These are phyloP conservation scores for Fusarium aywerte DNA, from an alignment of 2,329 filamentous ascomycete genomes.

Conservation along the genomic window DNA sequence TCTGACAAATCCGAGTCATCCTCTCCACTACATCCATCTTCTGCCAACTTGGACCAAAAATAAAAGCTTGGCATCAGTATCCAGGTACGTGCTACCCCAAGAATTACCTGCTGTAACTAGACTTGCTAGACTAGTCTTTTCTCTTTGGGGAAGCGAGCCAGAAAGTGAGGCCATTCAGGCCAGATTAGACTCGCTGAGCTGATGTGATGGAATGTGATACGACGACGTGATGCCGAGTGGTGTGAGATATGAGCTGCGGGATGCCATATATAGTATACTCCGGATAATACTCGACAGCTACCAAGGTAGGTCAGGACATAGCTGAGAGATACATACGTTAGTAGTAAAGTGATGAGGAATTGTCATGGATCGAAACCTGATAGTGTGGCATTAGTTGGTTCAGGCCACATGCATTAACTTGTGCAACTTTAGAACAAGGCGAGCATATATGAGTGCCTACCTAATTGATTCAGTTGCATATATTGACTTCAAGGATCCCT, in stretches of 20 bases:
- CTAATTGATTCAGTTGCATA: constrained; percentile 33
- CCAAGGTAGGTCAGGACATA: neutral
- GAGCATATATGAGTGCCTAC: constrained; percentile 22
- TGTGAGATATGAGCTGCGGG: constrained; percentile 22
- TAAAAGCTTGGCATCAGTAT: constrained; percentile 18
- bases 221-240: constrained; percentile 18
- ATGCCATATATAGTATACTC: constrained; percentile 14
- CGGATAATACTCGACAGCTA: constrained; percentile 12
- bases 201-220: constrained; percentile 21
- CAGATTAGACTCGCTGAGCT: neutral
- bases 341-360: neutral
- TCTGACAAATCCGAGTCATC: constrained; percentile 29
- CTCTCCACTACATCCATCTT: neutral
- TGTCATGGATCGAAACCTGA: constrained; percentile 8
- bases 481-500: constrained; percentile 25
- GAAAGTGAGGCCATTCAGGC: constrained; percentile 1
- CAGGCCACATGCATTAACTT: constrained; percentile 26
- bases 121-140: constrained; percentile 1
- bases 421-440: constrained; percentile 15
- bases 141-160: neutral
- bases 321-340: neutral
- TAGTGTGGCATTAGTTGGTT: constrained; percentile 25
- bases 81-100: constrained; percentile 14
- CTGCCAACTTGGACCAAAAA: constrained; percentile 2
- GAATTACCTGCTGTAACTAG: constrained; percentile 7